Evolutionary conservation across 495 filamentous ascomycete species (phyloP).

Genomic region (Podospora sp.): DNA sequence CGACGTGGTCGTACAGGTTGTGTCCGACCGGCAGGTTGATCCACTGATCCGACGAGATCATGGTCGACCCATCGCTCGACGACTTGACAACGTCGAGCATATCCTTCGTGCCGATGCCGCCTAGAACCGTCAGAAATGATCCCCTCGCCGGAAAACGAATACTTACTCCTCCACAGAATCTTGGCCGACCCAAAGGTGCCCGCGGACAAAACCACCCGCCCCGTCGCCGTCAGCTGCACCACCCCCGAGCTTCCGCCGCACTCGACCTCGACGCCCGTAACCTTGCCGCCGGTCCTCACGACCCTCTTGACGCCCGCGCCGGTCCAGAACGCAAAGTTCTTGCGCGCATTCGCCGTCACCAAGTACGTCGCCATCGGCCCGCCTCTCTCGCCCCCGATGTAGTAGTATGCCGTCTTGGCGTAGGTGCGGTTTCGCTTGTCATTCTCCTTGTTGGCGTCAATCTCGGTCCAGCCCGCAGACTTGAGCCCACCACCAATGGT

Average conservation of each 20-base stretch:
- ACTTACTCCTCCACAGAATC: conserved; percentile 53
- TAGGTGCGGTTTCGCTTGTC: conserved; percentile 63
- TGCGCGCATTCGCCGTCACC: conserved; percentile 55
- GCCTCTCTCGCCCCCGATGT: conserved; percentile 61
- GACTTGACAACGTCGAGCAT: conserved; percentile 56
- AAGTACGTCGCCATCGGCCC: conserved; percentile 75
- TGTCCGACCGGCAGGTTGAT: conserved; percentile 71
- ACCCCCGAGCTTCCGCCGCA: conserved; percentile 57
- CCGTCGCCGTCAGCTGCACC: conserved; percentile 57
- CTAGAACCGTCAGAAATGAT: neutral
- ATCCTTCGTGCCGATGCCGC: conserved; percentile 60
- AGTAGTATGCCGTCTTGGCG: conserved; percentile 64
- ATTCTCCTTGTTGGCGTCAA: conserved; percentile 60
- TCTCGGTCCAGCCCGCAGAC: conserved; percentile 59
- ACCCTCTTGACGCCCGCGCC: conserved; percentile 65
- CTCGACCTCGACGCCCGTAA: conserved; percentile 67
- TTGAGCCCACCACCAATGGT: conserved; percentile 56
- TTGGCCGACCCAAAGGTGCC: conserved; percentile 70
- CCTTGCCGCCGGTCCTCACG: conserved; percentile 57
- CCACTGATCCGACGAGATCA: conserved; percentile 56
- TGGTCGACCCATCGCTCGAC: conserved; percentile 49
- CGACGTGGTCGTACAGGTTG: conserved; percentile 69
- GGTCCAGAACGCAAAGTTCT: conserved; percentile 65
- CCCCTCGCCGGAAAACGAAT: neutral
- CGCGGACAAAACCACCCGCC: conserved; percentile 64